Evolutionary conservation across 805 yeast genomes (phyloP).

Genomic region (Candida michaelii): DNA sequence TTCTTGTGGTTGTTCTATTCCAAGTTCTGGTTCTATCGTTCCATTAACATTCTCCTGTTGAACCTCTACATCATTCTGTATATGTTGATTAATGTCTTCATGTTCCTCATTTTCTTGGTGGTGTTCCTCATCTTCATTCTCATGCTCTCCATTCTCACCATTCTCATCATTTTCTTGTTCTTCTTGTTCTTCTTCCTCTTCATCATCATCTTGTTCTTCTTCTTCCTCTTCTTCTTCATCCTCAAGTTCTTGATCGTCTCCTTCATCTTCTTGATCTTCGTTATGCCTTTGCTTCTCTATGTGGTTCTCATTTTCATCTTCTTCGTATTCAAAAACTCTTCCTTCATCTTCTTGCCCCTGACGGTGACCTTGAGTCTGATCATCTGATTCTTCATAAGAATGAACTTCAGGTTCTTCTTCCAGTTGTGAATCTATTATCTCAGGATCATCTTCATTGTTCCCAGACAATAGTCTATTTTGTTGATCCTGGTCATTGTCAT

Average conservation of each 20-base stretch:
- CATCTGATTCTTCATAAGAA: not conserved
- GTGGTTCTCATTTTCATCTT: conserved; percentile 1
- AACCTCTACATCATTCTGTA: no score
- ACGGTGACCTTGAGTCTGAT: not conserved
- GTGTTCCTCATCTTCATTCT: conserved; percentile 2
- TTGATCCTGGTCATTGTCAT: not conserved
- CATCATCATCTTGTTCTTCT: conserved; percentile 1
- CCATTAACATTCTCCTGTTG: not conserved
- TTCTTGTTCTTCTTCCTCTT: not conserved
- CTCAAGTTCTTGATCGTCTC: conserved; percentile 3
- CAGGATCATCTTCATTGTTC: conserved; percentile 6
- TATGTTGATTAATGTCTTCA: no score
- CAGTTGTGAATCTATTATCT: conserved; percentile 5
- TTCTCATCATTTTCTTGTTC: conserved; percentile 3
- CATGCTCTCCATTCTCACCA: not conserved
- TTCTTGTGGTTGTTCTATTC: not conserved
- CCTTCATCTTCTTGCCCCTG: conserved; percentile 1
- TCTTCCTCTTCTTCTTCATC: conserved; percentile 1
- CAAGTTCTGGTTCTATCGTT: not conserved
- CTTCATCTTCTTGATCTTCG: conserved; percentile 1
- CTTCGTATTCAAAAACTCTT: not conserved
- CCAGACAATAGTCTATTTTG: conserved; percentile 4
- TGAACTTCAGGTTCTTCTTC: not conserved
- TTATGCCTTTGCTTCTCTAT: not conserved
- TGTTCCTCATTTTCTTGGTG: no score